Evolutionary conservation across 208 protist species (phyloP), one percentile per base, ranked within the genome.

Genomic region (Wallacemonas sp.): DNA sequence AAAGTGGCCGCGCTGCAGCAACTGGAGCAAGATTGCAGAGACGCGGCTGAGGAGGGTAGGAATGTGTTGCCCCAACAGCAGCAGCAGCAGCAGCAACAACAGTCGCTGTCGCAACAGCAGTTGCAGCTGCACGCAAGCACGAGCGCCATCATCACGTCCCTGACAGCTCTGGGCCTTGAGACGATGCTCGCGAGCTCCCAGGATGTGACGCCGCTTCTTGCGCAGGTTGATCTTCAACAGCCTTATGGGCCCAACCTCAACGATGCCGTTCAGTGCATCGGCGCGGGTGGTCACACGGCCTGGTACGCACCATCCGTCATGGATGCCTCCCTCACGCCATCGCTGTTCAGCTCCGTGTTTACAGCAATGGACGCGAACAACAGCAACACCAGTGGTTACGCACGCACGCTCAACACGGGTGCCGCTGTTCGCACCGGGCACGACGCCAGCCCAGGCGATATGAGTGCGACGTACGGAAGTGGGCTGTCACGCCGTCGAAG

Each of bases 201-300:
- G n/a, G n/a, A n/a, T n/a, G n/a, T n/a, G n/a, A n/a, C n/a, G n/a
- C n/a, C n/a, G n/a, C n/a, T n/a, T n/a, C n/a, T n/a, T n/a, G n/a
- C n/a, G n/a, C n/a, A n/a, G n/a, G n/a, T n/a, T n/a, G n/a, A 14
- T 41, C 36, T 17, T 14, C 36, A 41, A 41, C 36, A 41, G 14
- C 36, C 6, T 30, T 9, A 6, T 17, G 17, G 34, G 6, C 17
- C 52, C 52, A 11, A 43, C 12, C n/a, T 24, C 38, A 21, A 24
- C 52, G 30, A 24, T 21, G 27, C 52, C 4, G 29, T 58, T 4
- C 29, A 58, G 52, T 58, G 52, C 30, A 33, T 58, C 19, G 52
- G 52, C 30, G 29, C 23, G 12, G 29, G 16, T 38, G 52, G 52
- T 2, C 9, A 3, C 12, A 38, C 30, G 0, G 27, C 4, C n/a